Base-by-base conservation (phyloP, 2,329 filamentous ascomycete genomes). In the Trichoderma semiorbis region DNA sequence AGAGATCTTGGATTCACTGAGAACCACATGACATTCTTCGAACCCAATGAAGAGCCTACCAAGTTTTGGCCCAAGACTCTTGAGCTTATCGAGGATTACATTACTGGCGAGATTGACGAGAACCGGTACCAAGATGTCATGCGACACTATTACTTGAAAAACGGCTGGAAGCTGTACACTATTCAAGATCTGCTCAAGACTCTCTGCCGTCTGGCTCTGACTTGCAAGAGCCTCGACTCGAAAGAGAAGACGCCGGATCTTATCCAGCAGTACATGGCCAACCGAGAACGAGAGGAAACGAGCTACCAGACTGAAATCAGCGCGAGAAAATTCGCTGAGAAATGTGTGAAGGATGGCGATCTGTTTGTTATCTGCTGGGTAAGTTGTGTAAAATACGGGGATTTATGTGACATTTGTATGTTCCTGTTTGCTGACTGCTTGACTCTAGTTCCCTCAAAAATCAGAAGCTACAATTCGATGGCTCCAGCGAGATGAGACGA, bases 241-340 rank as follows among this genome's bases (percentile, higher is more conserved):
- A 97, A 97, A 83, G 96, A 99, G 79, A 97, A 96, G 86, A 97
- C 93, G 47, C 90, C 92, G 6, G 95, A 98, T 73, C 92, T 99
- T 72, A 92, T 97, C 76, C 90, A 93, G 73, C 89, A 97, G 65
- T 99, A 97, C 83, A 90, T 94, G 78, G 88, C 89, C 75, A 94
- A 94, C 79, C 91, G 95, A 5, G 89, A 92, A 67, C 91, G 90
- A 78, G 92, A 95, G 21, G 92, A 94, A 78, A 97, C 94, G 0
- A 97, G 94, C 64, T 95, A 94, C 76, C 91, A 96, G 80, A 91
- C 92, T 34, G 95, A 98, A 84, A 93, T 97, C 73, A 93, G 92
- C 77, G 94, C 95, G 73, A 90, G 95, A 73, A 97, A 97, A 81
- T 93, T 94, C 79, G 94, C 96, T 1, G 94, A 98, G 82, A 96